Evolutionary conservation across 1,139 yeast genomes (phyloP).

Genomic region (Geotrichum bryndzae): DNA sequence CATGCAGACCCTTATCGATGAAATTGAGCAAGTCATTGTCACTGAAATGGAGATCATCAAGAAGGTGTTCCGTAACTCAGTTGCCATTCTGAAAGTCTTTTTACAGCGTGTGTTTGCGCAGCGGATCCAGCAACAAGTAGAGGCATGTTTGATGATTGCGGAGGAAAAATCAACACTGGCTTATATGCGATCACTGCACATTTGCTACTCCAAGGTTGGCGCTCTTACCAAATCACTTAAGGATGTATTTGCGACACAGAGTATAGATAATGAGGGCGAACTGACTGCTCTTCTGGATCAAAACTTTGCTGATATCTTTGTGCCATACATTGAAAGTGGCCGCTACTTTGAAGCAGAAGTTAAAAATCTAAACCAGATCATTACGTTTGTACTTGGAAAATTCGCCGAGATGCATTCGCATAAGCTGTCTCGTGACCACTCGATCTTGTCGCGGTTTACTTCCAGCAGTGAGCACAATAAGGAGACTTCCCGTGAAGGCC

Average conservation of each 20-base stretch:
- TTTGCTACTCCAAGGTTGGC: conserved; percentile 55
- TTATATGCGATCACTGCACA: conserved; percentile 69
- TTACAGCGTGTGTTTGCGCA: conserved; percentile 76
- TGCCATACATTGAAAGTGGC: conserved; percentile 61
- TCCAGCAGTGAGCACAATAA: conserved; percentile 21
- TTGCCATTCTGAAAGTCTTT: conserved; percentile 62
- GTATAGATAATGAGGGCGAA: conserved; percentile 42
- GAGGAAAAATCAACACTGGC: conserved; percentile 62
- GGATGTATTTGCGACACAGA: conserved; percentile 41
- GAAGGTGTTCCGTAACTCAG: conserved; percentile 65
- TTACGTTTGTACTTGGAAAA: conserved; percentile 36
- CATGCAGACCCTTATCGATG: conserved; percentile 39
- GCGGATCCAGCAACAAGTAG: conserved; percentile 59
- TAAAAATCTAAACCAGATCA: conserved; percentile 59
- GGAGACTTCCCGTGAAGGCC: conserved; percentile 6
- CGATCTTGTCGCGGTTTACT: conserved; percentile 27
- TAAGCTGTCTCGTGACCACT: conserved; percentile 24
- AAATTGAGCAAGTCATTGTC: conserved; percentile 46
- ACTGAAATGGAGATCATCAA: conserved; percentile 69
- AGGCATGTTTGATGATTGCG: conserved; percentile 57
- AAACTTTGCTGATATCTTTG: conserved; percentile 63
- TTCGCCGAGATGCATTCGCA: conserved; percentile 28
- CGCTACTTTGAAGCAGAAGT: conserved; percentile 69
- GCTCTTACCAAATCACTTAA: conserved; percentile 62
- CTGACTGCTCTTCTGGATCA: conserved; percentile 62